Percentiles rank a stretch among this genome's conserved stretches.
phyloP scores from a whole-genome alignment of 2,329 filamentous ascomycete species.

The Saccharata proteae region DNA sequence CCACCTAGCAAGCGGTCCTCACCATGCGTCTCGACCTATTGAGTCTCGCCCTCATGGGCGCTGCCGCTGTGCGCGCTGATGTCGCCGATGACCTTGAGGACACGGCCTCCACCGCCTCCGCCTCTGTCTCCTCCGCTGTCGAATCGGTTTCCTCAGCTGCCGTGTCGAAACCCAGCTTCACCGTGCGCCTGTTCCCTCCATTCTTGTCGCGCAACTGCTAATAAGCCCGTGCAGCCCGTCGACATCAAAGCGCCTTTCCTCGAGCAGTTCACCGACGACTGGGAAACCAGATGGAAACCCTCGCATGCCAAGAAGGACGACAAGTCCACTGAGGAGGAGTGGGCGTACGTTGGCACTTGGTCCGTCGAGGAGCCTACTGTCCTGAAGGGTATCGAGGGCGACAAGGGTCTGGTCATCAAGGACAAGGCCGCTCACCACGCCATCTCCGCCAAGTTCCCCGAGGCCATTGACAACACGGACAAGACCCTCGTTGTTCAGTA shows the following conservation, averaged over 20 bases:
- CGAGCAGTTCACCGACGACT: constrained; percentile 96
- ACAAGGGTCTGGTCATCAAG: constrained; percentile 97
- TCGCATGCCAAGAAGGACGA: constrained; percentile 95
- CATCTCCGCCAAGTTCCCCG: constrained; percentile 97
- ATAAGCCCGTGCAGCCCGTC: constrained; percentile 57
- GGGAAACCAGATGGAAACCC: constrained; percentile 85
- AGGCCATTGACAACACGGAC: constrained; percentile 93
- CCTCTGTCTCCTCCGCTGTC: constrained; percentile 30
- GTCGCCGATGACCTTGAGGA: constrained; percentile 56
- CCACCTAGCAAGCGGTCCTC: constrained; percentile 15
- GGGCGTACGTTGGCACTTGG: constrained; percentile 97
- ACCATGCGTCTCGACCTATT: constrained; percentile 76
- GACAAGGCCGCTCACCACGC: constrained; percentile 96
- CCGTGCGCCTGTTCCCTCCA: constrained; percentile 47
- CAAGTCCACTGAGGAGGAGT: constrained; percentile 66
- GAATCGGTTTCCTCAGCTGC: constrained; percentile 45
- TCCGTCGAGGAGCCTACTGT: constrained; percentile 85
- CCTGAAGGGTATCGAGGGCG: constrained; percentile 84
- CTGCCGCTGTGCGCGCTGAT: constrained; percentile 61
- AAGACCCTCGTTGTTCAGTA: constrained; percentile 97
- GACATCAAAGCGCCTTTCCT: constrained; percentile 85
- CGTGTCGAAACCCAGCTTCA: constrained; percentile 69
- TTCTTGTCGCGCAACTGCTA: constrained; percentile 9
- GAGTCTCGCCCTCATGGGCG: constrained; percentile 55
- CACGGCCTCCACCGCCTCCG: constrained; percentile 25